Evolutionary conservation across 1,139 yeast species (phyloP).

Genomic region (Taphrina deformans): DNA sequence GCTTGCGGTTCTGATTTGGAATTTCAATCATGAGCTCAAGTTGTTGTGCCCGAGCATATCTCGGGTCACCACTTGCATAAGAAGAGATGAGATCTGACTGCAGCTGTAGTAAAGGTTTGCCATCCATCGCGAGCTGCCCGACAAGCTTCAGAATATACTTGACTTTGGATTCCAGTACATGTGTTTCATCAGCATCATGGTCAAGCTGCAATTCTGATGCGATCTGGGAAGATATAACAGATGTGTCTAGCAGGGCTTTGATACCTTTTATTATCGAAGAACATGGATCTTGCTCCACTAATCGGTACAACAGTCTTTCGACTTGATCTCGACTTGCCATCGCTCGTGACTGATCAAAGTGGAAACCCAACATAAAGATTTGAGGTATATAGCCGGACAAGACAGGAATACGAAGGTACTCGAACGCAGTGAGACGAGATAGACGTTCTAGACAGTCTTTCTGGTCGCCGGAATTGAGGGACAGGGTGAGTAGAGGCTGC

Average conservation of each 20-base stretch:
- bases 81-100: neutral
- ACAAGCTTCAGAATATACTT: neutral
- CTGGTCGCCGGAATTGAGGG: neutral
- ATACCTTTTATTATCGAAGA: neutral
- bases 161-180: neutral
- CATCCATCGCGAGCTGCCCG: neutral
- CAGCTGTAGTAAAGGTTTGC: neutral
- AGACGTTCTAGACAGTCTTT: neutral
- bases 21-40: neutral
- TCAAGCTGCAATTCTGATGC: no score
- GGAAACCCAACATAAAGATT: neutral
- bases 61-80: neutral
- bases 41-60: neutral
- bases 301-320: constrained; percentile 4
- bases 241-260: neutral
- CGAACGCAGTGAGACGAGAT: neutral
- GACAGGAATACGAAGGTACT: neutral
- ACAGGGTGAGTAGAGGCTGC: neutral
- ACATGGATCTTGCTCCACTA: neutral
- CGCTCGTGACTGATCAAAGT: neutral
- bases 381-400: neutral
- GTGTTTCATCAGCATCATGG: neutral
- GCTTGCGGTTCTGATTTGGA: neutral
- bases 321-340: neutral
- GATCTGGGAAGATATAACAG: neutral